Evolutionary conservation across 345 rosid species (phyloP).

Genomic region (Erucastrum elatum): DNA sequence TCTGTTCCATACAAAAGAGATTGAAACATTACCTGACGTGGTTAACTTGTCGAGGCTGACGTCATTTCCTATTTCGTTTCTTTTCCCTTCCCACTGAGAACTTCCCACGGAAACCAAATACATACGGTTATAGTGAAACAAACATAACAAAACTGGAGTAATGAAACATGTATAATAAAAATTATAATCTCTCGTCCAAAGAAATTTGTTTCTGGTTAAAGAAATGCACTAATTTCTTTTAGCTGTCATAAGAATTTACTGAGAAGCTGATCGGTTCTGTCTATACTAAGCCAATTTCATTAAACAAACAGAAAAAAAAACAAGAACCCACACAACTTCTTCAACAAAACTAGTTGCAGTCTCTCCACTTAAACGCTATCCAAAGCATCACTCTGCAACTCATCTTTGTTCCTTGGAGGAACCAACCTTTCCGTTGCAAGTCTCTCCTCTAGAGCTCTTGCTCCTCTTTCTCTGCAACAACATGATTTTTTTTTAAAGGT

Average conservation of each 20-base stretch:
- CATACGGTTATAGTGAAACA: not conserved
- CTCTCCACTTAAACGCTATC: constrained; percentile 59
- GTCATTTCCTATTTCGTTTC: not conserved
- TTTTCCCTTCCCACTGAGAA: not conserved
- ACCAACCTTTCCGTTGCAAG: constrained; percentile 77
- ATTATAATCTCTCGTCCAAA: constrained; percentile 4
- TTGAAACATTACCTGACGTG: not conserved
- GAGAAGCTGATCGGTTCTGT: constrained; percentile 31
- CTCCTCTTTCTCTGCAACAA: constrained; percentile 88
- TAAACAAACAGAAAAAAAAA: not conserved
- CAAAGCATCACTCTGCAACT: constrained; percentile 49
- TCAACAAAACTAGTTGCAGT: constrained; percentile 21
- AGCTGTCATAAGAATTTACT: constrained; percentile 22
- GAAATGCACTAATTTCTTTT: not conserved
- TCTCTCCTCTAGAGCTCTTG: constrained; percentile 95
- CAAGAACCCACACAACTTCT: constrained; percentile 34
- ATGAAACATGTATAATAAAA: not conserved
- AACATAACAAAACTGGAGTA: not conserved
- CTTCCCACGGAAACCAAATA: not conserved
- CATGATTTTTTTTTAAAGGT: not conserved
- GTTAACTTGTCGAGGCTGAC: not conserved
- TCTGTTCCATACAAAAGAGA: not conserved
- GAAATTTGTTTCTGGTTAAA: constrained; percentile 18
- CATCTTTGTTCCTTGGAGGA: constrained; percentile 53
- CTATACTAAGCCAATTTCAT: constrained; percentile 9